phyloP scores from a whole-genome alignment of 805 yeast genomes.

The Ogataea methanolica region DNA sequence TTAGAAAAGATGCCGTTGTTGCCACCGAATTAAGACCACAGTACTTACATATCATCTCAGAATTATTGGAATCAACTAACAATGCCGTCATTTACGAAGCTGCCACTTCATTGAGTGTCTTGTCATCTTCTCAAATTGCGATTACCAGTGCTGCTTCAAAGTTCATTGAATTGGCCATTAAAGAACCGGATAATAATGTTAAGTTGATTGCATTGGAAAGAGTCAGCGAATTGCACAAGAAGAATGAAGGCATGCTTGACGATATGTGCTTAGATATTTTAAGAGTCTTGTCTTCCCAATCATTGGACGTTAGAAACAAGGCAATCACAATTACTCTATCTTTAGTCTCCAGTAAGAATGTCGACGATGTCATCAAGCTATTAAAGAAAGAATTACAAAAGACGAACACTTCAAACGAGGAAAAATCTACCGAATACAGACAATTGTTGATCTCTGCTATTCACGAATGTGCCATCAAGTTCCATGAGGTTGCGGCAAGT shows the following conservation, averaged over 20 bases:
- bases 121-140: conserved; percentile 55
- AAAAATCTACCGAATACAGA: conserved; percentile 80
- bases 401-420: conserved; percentile 68
- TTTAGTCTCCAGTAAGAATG: conserved; percentile 80
- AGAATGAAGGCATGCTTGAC: conserved; percentile 78
- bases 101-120: conserved; percentile 67
- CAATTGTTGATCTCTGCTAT: conserved; percentile 84
- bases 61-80: conserved; percentile 65
- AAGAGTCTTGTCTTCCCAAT: conserved; percentile 82
- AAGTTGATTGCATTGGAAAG: conserved; percentile 89
- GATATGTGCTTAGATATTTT: conserved; percentile 82
- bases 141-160: conserved; percentile 78
- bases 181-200: conserved; percentile 93
- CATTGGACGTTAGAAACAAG: conserved; percentile 83
- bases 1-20: conserved; percentile 70
- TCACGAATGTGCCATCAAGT: conserved; percentile 81
- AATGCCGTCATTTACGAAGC: conserved; percentile 86
- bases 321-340: conserved; percentile 82
- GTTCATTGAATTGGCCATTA: conserved; percentile 82
- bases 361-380: conserved; percentile 87
- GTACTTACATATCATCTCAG: conserved; percentile 69
- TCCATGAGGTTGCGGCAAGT: conserved; percentile 85
- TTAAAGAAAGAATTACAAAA: conserved; percentile 86
- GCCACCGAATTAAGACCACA: conserved; percentile 63
- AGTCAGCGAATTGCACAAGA: conserved; percentile 67